phyloP scores from a whole-genome alignment of 148 eudicot species.

The Selenicereus undatus region DNA sequence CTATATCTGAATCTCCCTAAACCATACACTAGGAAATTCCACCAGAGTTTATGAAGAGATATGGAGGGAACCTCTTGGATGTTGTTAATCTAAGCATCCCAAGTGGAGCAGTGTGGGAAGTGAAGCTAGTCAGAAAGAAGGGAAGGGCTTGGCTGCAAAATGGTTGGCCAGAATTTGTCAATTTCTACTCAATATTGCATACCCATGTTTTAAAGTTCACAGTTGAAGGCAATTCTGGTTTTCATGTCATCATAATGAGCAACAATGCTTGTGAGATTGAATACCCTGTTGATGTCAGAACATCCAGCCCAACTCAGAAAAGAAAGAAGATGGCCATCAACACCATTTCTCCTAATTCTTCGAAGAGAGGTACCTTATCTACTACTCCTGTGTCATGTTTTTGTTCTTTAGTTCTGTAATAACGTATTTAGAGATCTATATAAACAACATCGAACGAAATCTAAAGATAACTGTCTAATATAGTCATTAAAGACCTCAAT shows the following conservation, averaged over 20 bases:
- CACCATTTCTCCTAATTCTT: not conserved
- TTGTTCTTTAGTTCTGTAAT: too few species aligned
- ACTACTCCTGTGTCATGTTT: too few species aligned
- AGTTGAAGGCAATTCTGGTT: constrained; percentile 25
- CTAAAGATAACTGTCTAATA: too few species aligned
- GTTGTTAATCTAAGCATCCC: constrained; percentile 16
- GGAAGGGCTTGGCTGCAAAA: constrained; percentile 26
- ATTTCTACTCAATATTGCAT: constrained; percentile 20
- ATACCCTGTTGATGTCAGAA: constrained; percentile 16
- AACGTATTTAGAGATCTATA: too few species aligned
- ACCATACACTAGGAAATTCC: constrained; percentile 21
- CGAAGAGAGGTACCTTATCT: constrained; percentile 14
- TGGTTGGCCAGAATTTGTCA: constrained; percentile 36
- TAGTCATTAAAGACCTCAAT: too few species aligned
- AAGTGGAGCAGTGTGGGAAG: constrained; percentile 19
- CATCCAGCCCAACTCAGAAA: not conserved
- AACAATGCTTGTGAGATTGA: constrained; percentile 28
- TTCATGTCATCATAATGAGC: constrained; percentile 24
- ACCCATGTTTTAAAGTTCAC: constrained; percentile 23
- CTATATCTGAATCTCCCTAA: too few species aligned
- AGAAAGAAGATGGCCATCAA: not conserved
- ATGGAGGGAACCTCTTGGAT: constrained; percentile 17
- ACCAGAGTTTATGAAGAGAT: constrained; percentile 16
- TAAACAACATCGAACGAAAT: too few species aligned
- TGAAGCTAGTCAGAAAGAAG: constrained; percentile 19